phyloP scores from a whole-genome alignment of 2,329 filamentous ascomycete species.

The Passalora sequoiae region DNA sequence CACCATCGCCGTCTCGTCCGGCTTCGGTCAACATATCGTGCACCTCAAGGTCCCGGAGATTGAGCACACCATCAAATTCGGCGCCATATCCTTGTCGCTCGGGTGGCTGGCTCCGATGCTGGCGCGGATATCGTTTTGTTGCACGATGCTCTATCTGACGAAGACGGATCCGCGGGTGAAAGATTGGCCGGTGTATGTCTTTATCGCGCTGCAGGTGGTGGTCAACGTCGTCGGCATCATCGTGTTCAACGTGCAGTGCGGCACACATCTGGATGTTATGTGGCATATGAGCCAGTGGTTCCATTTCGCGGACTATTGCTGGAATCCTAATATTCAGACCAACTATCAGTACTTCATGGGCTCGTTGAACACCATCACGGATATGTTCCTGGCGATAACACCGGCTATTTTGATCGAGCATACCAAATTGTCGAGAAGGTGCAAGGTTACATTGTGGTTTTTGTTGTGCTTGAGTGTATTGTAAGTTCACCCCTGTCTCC shows the following conservation, averaged over 20 bases:
- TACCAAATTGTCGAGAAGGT: conserved; percentile 23
- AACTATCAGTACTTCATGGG: conserved; percentile 21
- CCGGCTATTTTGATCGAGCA: conserved; percentile 30
- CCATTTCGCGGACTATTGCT: conserved; percentile 18
- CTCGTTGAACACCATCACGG: conserved; percentile 30
- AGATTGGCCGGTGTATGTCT: conserved; percentile 27
- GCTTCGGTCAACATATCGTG: conserved; percentile 27
- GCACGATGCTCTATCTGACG: conserved; percentile 28
- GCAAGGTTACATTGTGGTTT: conserved; percentile 24
- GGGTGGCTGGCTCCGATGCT: conserved; percentile 27
- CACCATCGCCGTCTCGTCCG: conserved; percentile 18
- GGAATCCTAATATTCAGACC: conserved; percentile 21
- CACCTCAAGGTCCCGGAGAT: conserved; percentile 19
- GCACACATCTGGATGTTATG: conserved; percentile 22
- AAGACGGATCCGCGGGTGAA: conserved; percentile 24
- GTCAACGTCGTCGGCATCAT: conserved; percentile 25
- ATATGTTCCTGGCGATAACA: conserved; percentile 27
- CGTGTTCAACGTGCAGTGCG: conserved; percentile 27
- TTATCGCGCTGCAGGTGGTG: conserved; percentile 25
- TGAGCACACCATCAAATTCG: conserved; percentile 19
- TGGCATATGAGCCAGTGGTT: conserved; percentile 20
- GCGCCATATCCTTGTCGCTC: conserved; percentile 22
- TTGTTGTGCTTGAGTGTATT: conserved; percentile 28
- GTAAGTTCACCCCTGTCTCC: no score
- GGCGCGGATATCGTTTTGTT: conserved; percentile 28